Evolutionary conservation across 83 land plant species (phyloP).

Genomic region (Isoetes engelmannii): DNA sequence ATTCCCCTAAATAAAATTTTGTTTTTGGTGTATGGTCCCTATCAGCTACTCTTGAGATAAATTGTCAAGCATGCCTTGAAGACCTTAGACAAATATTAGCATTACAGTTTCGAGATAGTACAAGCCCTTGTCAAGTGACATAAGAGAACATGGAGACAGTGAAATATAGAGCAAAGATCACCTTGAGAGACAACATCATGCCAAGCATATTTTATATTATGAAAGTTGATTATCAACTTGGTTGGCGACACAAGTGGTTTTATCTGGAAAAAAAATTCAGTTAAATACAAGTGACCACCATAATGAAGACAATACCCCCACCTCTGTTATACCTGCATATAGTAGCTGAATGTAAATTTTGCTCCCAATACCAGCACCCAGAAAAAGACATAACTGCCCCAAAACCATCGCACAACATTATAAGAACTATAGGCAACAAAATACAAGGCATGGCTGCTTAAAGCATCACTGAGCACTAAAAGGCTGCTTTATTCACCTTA

Average conservation of each 20-base stretch:
- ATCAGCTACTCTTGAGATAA: too few relatives aligned
- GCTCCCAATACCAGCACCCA: conserved; percentile 55
- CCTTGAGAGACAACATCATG: conserved; percentile 70
- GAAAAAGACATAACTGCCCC: conserved; percentile 53
- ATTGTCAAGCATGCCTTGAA: too few relatives aligned
- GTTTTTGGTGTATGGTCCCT: too few relatives aligned
- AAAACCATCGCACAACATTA: too few relatives aligned
- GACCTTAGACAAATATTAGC: too few relatives aligned
- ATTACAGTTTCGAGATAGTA: too few relatives aligned
- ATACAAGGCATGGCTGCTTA: neutral
- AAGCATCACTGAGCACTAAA: neutral
- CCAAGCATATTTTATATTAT: conserved; percentile 47
- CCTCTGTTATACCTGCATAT: conserved; percentile 45
- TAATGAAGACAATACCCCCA: neutral
- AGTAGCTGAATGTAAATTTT: conserved; percentile 70
- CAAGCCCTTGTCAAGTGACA: too few relatives aligned
- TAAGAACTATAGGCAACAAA: neutral
- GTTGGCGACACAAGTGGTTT: conserved; percentile 63
- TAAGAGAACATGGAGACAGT: too few relatives aligned
- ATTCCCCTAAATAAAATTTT: too few relatives aligned
- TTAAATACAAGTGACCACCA: neutral
- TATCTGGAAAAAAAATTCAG: conserved; percentile 37
- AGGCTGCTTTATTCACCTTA: conserved; percentile 40
- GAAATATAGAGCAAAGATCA: conserved; percentile 13
- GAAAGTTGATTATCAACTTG: conserved; percentile 27